Conservation (phyloP, 192 early-diverging fungal species). For the Entomortierella beljakovae region DNA sequence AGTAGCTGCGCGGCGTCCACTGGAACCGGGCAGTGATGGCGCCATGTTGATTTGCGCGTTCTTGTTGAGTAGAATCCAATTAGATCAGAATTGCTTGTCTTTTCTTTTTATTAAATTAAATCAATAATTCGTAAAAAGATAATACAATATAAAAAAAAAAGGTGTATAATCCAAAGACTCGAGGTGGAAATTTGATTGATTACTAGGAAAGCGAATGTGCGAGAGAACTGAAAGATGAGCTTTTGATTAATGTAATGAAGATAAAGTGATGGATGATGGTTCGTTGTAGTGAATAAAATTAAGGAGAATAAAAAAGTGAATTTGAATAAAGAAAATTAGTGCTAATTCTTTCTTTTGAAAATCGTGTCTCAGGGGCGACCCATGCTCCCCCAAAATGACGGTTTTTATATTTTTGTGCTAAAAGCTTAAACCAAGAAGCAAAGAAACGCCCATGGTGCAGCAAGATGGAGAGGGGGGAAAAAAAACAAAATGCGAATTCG, state of each 20-base stretch:
- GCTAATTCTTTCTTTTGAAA: not conserved
- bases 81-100: too few relatives aligned
- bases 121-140: too few relatives aligned
- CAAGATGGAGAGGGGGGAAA: too few relatives aligned
- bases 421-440: not conserved
- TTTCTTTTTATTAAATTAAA: not conserved
- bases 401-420: not conserved
- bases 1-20: slow-evolving; percentile 10
- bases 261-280: too few relatives aligned
- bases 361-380: not conserved
- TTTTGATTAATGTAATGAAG: too few relatives aligned
- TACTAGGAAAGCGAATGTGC: too few relatives aligned
- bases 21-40: slow-evolving; percentile 32
- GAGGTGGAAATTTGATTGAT: too few relatives aligned
- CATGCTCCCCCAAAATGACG: not conserved
- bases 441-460: not conserved
- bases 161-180: too few relatives aligned
- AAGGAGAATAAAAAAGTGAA: not conserved
- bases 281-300: too few relatives aligned
- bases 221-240: too few relatives aligned
- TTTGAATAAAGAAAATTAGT: not conserved
- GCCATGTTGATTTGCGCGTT: slow-evolving; percentile 9
- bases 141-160: too few relatives aligned
- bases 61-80: not conserved
- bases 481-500: not conserved